Percentiles rank a stretch among this genome's conserved stretches.
phyloP scores from a whole-genome alignment of 164 flowering plant genomes.

The Umbellularia californica region DNA sequence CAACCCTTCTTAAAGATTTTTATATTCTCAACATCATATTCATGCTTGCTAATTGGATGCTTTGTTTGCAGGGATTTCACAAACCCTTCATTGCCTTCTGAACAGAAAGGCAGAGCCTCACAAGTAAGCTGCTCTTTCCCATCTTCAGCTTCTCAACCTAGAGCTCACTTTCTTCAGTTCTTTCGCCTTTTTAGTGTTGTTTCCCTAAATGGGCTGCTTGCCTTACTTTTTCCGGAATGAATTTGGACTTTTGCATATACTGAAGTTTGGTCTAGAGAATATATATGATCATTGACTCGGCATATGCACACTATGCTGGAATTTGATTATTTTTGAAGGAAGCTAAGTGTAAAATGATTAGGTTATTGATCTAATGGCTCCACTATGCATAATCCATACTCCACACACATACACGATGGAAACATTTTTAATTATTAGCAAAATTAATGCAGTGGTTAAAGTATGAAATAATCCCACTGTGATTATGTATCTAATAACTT shows the following conservation, averaged over 20 bases:
- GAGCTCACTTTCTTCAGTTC: neutral
- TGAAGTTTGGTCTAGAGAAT: neutral
- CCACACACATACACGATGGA: too few species aligned
- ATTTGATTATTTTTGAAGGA: too few species aligned
- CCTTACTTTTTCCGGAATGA: neutral
- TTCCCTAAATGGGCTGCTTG: too few species aligned
- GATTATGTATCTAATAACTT: too few species aligned
- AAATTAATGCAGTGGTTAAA: too few species aligned
- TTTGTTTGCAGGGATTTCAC: conserved; percentile 52
- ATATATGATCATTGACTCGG: neutral
- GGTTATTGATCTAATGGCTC: neutral
- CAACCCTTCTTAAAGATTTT: neutral
- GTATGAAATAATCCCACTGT: too few species aligned
- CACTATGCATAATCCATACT: neutral
- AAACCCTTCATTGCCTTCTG: conserved; percentile 83
- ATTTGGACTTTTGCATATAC: neutral
- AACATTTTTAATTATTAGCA: too few species aligned
- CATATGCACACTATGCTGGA: neutral
- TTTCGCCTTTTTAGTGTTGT: neutral
- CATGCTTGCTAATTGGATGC: conserved; percentile 1
- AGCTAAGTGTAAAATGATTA: too few species aligned
- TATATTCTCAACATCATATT: neutral
- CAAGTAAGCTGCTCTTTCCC: conserved; percentile 44
- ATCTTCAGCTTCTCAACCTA: neutral
- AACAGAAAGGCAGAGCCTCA: conserved; percentile 80